Conservation (phyloP, 768 basidiomycete species). For the Tremella yokohamensis region DNA sequence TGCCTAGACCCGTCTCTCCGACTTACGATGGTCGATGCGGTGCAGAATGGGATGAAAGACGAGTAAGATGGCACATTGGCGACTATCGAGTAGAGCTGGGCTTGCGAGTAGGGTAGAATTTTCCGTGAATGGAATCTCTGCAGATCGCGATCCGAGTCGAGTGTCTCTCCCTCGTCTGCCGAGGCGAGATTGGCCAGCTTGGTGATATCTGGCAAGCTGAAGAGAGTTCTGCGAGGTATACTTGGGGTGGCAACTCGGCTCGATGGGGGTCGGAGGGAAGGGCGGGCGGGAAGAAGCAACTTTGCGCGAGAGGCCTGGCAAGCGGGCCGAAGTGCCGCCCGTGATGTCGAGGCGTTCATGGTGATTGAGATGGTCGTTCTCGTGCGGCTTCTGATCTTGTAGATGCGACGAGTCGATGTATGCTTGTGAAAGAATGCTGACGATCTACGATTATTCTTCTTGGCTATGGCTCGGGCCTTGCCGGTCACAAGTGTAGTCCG, state of each 20-base stretch:
- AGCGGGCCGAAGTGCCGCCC: not conserved
- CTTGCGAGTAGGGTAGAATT: conserved; percentile 78
- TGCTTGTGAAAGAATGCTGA: too few relatives aligned
- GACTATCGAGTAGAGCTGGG: conserved; percentile 78
- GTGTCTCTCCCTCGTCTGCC: conserved; percentile 6
- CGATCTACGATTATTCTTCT: too few relatives aligned
- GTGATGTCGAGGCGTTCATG: too few relatives aligned
- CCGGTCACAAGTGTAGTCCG: too few relatives aligned
- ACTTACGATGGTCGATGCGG: conserved; percentile 63
- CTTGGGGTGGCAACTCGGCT: not conserved
- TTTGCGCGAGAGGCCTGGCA: not conserved
- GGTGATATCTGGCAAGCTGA: conserved; percentile 40
- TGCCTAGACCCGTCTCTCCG: too few relatives aligned
- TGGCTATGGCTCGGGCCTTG: too few relatives aligned
- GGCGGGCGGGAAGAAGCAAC: not conserved
- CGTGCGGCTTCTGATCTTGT: too few relatives aligned
- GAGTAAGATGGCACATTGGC: conserved; percentile 83
- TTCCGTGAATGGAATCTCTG: conserved; percentile 78
- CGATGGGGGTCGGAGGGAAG: not conserved
- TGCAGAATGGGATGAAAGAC: conserved; percentile 85
- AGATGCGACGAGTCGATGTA: not conserved
- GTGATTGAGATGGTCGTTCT: too few relatives aligned
- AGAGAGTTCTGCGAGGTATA: conserved; percentile 22
- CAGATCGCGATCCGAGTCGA: conserved; percentile 49
- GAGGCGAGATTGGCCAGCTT: conserved; percentile 27